Evolutionary conservation across 352 stramenopile species (phyloP).

Genomic region (Phytopythium aichiense): DNA sequence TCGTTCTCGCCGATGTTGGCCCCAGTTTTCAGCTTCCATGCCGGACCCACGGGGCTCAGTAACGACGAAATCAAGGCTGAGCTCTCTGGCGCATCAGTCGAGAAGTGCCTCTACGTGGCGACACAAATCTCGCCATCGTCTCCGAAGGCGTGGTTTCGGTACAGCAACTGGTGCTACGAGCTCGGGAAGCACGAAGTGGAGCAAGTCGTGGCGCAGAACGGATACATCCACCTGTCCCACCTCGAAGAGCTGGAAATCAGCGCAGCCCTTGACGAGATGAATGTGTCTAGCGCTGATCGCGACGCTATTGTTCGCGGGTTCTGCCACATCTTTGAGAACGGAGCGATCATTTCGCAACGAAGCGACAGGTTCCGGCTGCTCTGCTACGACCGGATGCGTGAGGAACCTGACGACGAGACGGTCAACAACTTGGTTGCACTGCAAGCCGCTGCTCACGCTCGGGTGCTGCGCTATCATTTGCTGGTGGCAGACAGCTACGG

Average conservation of each 20-base stretch:
- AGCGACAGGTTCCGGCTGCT: constrained; percentile 31
- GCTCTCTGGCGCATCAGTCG: constrained; percentile 2
- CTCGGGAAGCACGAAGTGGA: constrained; percentile 40
- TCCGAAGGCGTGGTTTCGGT: constrained; percentile 49
- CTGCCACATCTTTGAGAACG: constrained; percentile 51
- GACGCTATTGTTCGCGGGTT: constrained; percentile 38
- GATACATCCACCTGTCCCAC: constrained; percentile 41
- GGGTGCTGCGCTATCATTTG: constrained; percentile 29
- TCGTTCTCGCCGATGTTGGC: not conserved
- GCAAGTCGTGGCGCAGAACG: constrained; percentile 37
- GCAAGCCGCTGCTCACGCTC: constrained; percentile 27
- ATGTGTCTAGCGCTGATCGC: constrained; percentile 20
- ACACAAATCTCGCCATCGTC: constrained; percentile 31
- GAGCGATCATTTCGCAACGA: constrained; percentile 29
- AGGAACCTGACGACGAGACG: constrained; percentile 6
- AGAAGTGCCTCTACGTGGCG: constrained; percentile 33
- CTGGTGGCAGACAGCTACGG: constrained; percentile 42
- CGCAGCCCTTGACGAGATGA: constrained; percentile 38
- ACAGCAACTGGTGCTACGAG: constrained; percentile 73
- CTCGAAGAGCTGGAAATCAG: constrained; percentile 37
- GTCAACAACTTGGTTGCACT: constrained; percentile 30
- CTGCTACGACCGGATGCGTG: constrained; percentile 16
- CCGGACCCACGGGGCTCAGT: no score
- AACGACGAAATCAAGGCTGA: not conserved
- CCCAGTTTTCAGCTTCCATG: not conserved